These are phyloP conservation scores for Orbilia ellipsospora DNA, from an alignment of 2,329 filamentous ascomycete species.

Conservation along the genomic window DNA sequence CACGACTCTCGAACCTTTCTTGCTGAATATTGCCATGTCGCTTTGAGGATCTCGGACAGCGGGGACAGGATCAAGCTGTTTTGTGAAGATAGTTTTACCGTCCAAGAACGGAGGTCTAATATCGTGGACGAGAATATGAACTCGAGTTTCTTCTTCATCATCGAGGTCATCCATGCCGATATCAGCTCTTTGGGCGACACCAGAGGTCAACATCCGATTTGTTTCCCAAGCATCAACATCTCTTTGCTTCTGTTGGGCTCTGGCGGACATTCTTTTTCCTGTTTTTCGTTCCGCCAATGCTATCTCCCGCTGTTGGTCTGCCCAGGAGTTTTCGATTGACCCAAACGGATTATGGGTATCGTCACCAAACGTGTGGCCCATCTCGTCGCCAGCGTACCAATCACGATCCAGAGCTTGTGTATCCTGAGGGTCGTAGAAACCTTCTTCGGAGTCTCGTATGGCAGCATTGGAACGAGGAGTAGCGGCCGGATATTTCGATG, in stretches of 20 bases:
- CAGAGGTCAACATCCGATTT: slow-evolving; percentile 96
- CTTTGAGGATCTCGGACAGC: slow-evolving; percentile 94
- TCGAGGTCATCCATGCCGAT: slow-evolving; percentile 84
- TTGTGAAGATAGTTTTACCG: slow-evolving; percentile 94
- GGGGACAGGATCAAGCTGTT: slow-evolving; percentile 93
- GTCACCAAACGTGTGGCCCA: slow-evolving; percentile 85
- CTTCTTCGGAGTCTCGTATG: slow-evolving; percentile 57
- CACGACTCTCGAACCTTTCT: slow-evolving; percentile 93
- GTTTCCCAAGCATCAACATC: slow-evolving; percentile 99
- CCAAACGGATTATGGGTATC: slow-evolving; percentile 94
- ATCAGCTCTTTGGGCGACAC: slow-evolving; percentile 89
- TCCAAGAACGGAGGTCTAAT: slow-evolving; percentile 93
- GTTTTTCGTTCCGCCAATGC: slow-evolving; percentile 83
- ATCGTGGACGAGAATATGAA: slow-evolving; percentile 93
- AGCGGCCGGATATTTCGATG: slow-evolving; percentile 56
- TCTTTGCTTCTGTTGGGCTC: slow-evolving; percentile 85
- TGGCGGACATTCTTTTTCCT: slow-evolving; percentile 75
- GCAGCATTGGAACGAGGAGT: slow-evolving; percentile 58
- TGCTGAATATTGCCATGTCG: slow-evolving; percentile 97
- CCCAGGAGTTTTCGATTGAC: slow-evolving; percentile 76
- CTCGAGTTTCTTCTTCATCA: slow-evolving; percentile 87
- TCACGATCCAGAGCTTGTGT: slow-evolving; percentile 83
- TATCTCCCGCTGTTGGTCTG: slow-evolving; percentile 79
- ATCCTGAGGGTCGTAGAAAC: slow-evolving; percentile 67
- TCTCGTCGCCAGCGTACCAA: slow-evolving; percentile 91